Evolutionary conservation across 2,329 filamentous ascomycete genomes (phyloP), one percentile per base, ranked within the genome.

Genomic region (Ophiostoma novo-ulmi): DNA sequence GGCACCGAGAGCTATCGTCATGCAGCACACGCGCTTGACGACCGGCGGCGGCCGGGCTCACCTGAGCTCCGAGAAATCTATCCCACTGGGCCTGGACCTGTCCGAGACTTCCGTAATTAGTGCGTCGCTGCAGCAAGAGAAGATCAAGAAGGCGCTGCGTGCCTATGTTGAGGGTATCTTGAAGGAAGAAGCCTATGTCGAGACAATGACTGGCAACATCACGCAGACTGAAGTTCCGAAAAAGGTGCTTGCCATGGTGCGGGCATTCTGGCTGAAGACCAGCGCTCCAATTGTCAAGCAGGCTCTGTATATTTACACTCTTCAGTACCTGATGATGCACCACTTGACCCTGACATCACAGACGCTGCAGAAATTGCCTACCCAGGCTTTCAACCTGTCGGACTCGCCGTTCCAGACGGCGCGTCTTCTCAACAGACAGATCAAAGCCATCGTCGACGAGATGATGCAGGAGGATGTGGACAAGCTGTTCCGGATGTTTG

Each of bases 381-480:
- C 79, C 20, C 82, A 80, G 1, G 80, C 80, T 5, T 77, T 83
- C 69, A 79, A 85, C 38, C 80, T 82, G 11, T 80, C 81, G 70
- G 80, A 82, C 73, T 78, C 78, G 8, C 77, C 78, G 3, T 83
- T 79, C 76, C 78, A 85, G 65, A 88, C 85, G 41, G 78, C 85
- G 44, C 82, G 85, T 13, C 80, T 88, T 67, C 82, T 88, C 58
- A 85, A 83, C 73, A 81, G 85, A 41, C 85, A 88, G 77, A 75
- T 88, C 76, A 88, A 88, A 77, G 80, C 83, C 5, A 78, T 86
- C n/a, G 75, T 87, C 17, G 85, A 88, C 78, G 85, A 87, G 75
- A 78, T 85, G 74, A 80, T 87, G 76, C 78, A 81, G 73, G 80
- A 81, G 52, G 85, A 87, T 74, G 83, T 85, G 79, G 79, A 82